Conservation (phyloP, 2,329 filamentous ascomycete genomes). For the Phyllosticta capitalensis region DNA sequence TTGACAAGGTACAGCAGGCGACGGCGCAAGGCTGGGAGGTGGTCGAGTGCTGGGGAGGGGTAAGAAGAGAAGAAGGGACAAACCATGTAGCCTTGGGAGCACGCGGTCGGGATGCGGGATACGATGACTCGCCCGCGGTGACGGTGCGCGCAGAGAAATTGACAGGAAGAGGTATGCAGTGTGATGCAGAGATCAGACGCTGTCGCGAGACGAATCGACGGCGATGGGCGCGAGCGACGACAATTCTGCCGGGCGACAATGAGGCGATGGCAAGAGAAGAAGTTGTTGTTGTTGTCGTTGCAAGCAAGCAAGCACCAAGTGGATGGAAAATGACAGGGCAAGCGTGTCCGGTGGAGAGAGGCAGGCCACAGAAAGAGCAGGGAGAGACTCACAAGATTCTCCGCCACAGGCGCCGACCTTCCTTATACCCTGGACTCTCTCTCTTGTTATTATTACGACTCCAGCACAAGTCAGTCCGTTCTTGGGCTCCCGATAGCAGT, state of each 20-base stretch:
- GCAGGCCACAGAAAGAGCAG: conserved; percentile 14
- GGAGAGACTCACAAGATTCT: conserved; percentile 33
- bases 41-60: conserved; percentile 19
- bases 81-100: conserved; percentile 32
- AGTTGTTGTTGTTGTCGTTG: not conserved
- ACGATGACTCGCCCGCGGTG: conserved; percentile 19
- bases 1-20: conserved; percentile 15
- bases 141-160: conserved; percentile 25
- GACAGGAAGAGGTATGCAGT: conserved; percentile 24
- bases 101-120: conserved; percentile 22
- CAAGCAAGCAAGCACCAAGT: not conserved
- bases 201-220: conserved; percentile 25
- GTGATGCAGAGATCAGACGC: conserved; percentile 13
- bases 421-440: conserved; percentile 35
- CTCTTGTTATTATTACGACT: conserved; percentile 30
- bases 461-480: conserved; percentile 11
- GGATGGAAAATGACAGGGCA: not conserved
- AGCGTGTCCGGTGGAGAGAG: not conserved
- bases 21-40: conserved; percentile 14
- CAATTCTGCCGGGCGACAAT: conserved; percentile 12
- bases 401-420: conserved; percentile 35
- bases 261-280: conserved; percentile 13
- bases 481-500: conserved; percentile 12
- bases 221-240: conserved; percentile 15
- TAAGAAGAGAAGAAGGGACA: conserved; percentile 22